Percentiles rank a stretch among this genome's conserved stretches.
Conservation (phyloP, 768 basidiomycete genomes). For the Neoboletus brunneissimus region DNA sequence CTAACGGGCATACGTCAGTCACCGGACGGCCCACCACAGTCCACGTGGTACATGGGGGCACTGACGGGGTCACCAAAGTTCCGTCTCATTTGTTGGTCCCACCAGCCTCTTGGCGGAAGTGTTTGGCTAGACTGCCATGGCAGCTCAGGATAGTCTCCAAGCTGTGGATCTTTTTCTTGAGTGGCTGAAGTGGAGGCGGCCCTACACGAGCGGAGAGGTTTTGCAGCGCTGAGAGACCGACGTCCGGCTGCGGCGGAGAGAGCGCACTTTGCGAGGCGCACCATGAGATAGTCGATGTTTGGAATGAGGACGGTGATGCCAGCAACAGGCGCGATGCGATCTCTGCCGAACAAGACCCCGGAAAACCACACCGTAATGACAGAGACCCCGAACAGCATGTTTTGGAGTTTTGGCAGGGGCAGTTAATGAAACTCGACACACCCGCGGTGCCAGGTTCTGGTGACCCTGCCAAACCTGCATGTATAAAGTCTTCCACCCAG, state of each 20-base stretch:
- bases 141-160: constrained; percentile 70
- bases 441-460: constrained; percentile 12
- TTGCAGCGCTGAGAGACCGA: background rate
- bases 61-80: constrained; percentile 79
- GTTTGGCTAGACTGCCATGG: constrained; percentile 65
- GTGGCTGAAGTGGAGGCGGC: constrained; percentile 17
- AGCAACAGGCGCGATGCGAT: background rate
- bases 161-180: constrained; percentile 58
- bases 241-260: constrained; percentile 7
- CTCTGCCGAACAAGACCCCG: constrained; percentile 21
- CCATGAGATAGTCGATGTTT: constrained; percentile 11
- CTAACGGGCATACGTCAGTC: constrained; percentile 38
- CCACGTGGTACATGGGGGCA: constrained; percentile 13
- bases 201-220: constrained; percentile 1
- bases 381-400: constrained; percentile 23
- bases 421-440: constrained; percentile 1
- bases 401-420: background rate
- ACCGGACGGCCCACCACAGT: background rate
- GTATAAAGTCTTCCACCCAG: constrained; percentile 13
- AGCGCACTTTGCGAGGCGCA: constrained; percentile 17
- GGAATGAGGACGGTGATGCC: constrained; percentile 8
- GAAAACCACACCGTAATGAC: background rate
- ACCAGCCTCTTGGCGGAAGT: constrained; percentile 66
- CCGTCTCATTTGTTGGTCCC: constrained; percentile 70
- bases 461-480: constrained; percentile 22